These are phyloP conservation scores for Pterocarpus macrocarpus DNA, from an alignment of 306 rosid genomes.

Conservation along the genomic window DNA sequence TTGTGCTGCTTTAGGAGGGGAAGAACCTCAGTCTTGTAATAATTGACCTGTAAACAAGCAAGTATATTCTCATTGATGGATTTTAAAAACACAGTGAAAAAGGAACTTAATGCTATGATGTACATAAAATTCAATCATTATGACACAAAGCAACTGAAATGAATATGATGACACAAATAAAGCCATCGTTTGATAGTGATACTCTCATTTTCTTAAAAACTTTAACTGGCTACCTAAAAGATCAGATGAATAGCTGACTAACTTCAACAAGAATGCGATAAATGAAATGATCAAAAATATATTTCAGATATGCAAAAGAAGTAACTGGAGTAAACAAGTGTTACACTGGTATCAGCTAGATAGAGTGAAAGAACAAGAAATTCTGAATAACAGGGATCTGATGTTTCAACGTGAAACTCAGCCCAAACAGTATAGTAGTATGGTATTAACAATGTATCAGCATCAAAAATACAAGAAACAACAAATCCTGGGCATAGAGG, in stretches of 20 bases:
- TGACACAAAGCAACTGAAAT: slow-evolving; percentile 36
- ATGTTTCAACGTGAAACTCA: too few species aligned
- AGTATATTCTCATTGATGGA: slow-evolving; percentile 34
- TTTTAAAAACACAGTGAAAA: slow-evolving; percentile 26
- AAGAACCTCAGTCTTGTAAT: slow-evolving; percentile 82
- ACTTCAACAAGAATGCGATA: slow-evolving; percentile 34
- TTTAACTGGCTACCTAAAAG: slow-evolving; percentile 24
- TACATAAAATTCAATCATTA: slow-evolving; percentile 24
- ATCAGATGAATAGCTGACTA: slow-evolving; percentile 33
- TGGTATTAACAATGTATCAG: too few species aligned
- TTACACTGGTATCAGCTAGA: too few species aligned
- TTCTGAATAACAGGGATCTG: too few species aligned
- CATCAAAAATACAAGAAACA: too few species aligned
- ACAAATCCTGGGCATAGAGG: too few species aligned
- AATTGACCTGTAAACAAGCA: slow-evolving; percentile 69
- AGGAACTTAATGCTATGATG: slow-evolving; percentile 25
- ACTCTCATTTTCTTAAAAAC: slow-evolving; percentile 30
- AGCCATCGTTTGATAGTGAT: slow-evolving; percentile 9
- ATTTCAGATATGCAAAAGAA: slow-evolving; percentile 29
- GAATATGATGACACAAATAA: slow-evolving; percentile 19
- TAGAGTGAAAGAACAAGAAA: too few species aligned
- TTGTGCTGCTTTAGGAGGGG: slow-evolving; percentile 90
- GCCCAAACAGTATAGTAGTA: too few species aligned
- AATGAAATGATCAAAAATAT: slow-evolving; percentile 16
- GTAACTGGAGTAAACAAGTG: slow-evolving; percentile 14